These are phyloP conservation scores for Talaromyces sp. DNA, from an alignment of 2,329 filamentous ascomycete genomes.

Conservation along the genomic window DNA sequence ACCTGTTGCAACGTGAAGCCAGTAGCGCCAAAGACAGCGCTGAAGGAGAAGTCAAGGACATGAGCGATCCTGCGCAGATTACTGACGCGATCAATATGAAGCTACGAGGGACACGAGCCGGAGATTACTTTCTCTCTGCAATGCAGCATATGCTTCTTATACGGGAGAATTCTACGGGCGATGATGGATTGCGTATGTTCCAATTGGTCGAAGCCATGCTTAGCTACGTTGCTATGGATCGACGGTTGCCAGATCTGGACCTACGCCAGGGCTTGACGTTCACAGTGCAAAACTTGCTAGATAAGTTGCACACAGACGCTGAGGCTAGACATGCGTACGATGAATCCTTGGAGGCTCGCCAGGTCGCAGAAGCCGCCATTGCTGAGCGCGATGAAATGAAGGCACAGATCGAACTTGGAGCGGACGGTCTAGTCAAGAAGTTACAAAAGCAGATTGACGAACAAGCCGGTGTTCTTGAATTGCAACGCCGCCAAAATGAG, in stretches of 20 bases:
- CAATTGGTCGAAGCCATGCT: conserved; percentile 98
- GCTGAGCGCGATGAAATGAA: conserved; percentile 95
- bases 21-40: conserved; percentile 85
- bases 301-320: conserved; percentile 93
- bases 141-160: conserved; percentile 94
- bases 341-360: conserved; percentile 82
- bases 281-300: conserved; percentile 89
- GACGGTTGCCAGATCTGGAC: conserved; percentile 91
- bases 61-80: conserved; percentile 89
- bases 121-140: conserved; percentile 94
- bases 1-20: conserved; percentile 86
- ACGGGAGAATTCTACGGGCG: conserved; percentile 75
- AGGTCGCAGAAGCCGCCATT: conserved; percentile 92
- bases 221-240: conserved; percentile 97
- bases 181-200: conserved; percentile 92
- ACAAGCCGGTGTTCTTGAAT: conserved; percentile 83
- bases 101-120: conserved; percentile 75
- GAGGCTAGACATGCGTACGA: conserved; percentile 90
- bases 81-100: conserved; percentile 88
- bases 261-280: conserved; percentile 97
- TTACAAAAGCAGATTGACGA: conserved; percentile 92
- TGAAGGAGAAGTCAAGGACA: conserved; percentile 82
- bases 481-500: conserved; percentile 81
- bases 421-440: conserved; percentile 88
- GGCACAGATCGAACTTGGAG: conserved; percentile 81